Conservation (phyloP, 2,329 filamentous ascomycete genomes). For the Colletotrichum lupini region DNA sequence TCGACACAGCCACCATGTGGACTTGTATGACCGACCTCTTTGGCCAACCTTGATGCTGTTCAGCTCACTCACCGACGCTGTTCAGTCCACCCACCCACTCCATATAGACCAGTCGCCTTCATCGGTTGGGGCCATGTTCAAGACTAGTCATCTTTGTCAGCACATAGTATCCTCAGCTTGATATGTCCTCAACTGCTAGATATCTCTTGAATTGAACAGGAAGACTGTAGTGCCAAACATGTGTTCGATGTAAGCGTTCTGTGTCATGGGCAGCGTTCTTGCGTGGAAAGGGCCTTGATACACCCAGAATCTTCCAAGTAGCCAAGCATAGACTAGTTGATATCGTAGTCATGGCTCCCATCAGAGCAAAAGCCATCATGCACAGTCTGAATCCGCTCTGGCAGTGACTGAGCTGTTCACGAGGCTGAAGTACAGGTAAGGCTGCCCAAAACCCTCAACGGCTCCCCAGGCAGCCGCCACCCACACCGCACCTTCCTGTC, state of each 20-base stretch:
- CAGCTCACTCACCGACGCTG: background rate
- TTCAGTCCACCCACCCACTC: background rate
- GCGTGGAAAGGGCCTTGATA: background rate
- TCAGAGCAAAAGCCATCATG: background rate
- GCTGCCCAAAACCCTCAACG: background rate
- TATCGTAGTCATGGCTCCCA: background rate
- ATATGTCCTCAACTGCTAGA: background rate
- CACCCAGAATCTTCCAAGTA: background rate
- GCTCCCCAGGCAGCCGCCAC: background rate
- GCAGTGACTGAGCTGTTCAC: background rate
- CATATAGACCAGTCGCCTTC: background rate
- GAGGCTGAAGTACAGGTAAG: background rate
- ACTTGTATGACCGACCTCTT: background rate
- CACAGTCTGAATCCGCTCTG: background rate
- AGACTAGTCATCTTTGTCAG: background rate
- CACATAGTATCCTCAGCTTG: background rate
- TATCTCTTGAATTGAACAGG: background rate
- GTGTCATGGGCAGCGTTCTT: background rate
- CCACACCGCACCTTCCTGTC: background rate
- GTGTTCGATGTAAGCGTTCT: background rate
- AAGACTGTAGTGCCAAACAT: background rate
- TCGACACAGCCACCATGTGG: background rate
- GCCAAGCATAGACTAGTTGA: background rate
- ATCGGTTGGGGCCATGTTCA: background rate
- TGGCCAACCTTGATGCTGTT: background rate